Conservation (phyloP, 2,329 filamentous ascomycete species). For the Aspergillus texensis region DNA sequence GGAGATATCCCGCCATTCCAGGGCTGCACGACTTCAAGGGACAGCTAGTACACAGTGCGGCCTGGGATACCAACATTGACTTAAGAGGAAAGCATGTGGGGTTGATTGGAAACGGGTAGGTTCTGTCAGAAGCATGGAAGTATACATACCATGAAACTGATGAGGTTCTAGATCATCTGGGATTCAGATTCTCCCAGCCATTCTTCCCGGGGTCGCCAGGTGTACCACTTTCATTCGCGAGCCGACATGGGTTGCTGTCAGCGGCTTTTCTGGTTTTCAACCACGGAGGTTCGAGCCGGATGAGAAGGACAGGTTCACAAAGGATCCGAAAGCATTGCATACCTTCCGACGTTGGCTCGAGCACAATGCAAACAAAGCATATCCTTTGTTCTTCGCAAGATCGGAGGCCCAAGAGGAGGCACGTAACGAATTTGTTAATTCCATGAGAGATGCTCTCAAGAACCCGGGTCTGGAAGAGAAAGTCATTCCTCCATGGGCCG, state of each 20-base stretch:
- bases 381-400: not conserved
- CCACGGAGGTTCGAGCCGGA: not conserved
- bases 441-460: too few relatives aligned
- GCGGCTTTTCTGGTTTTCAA: not conserved
- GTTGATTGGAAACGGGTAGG: slow-evolving; percentile 2
- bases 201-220: slow-evolving; percentile 24
- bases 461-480: too few relatives aligned
- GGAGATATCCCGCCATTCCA: slow-evolving; percentile 8
- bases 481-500: slow-evolving; percentile 1
- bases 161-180: not conserved
- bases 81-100: not conserved
- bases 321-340: not conserved
- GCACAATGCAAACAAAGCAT: not conserved
- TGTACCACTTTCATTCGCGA: slow-evolving; percentile 25
- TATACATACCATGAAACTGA: not conserved
- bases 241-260: slow-evolving; percentile 23
- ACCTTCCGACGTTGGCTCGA: not conserved
- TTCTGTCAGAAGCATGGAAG: too few relatives aligned
- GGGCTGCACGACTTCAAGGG: slow-evolving; percentile 12
- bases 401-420: slow-evolving; percentile 12
- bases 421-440: too few relatives aligned
- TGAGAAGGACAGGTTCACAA: not conserved
- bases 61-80: not conserved
- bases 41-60: slow-evolving; percentile 6
- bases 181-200: slow-evolving; percentile 5